Conservation (phyloP, 306 rosid genomes). For the Styphnolobium japonicum region DNA sequence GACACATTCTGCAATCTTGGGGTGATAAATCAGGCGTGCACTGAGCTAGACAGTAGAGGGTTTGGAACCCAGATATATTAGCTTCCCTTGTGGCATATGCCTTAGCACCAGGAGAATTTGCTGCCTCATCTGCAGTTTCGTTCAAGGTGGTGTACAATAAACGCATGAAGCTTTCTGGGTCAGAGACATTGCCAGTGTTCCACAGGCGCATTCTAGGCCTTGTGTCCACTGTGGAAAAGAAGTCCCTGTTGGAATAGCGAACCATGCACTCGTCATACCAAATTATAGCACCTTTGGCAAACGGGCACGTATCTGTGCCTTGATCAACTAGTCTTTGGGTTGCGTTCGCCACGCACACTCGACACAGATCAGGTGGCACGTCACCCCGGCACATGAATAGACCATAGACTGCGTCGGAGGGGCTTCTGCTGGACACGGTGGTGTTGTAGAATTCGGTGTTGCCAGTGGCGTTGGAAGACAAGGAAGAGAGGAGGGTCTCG, state of each 20-base stretch:
- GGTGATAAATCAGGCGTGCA: constrained; percentile 18
- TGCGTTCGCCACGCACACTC: constrained; percentile 14
- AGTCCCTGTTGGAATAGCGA: constrained; percentile 11
- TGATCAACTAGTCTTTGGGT: not conserved
- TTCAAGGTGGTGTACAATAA: constrained; percentile 18
- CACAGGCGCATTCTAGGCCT: constrained; percentile 18
- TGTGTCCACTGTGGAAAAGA: constrained; percentile 12
- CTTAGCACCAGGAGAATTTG: not conserved
- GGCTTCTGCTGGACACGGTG: constrained; percentile 10
- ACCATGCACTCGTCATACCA: constrained; percentile 30
- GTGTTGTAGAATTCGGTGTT: constrained; percentile 23
- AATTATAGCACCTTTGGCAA: not conserved
- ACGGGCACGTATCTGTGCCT: not conserved
- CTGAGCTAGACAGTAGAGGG: constrained; percentile 10
- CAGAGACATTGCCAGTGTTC: not conserved
- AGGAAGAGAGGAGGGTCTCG: constrained; percentile 26
- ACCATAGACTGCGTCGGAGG: constrained; percentile 6
- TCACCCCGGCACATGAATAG: constrained; percentile 32
- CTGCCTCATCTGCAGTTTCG: constrained; percentile 10
- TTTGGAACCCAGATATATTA: not conserved
- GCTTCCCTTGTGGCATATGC: not conserved
- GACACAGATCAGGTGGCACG: constrained; percentile 3
- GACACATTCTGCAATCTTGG: constrained; percentile 7
- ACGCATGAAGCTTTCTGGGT: not conserved
- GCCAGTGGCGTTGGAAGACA: constrained; percentile 35